These are phyloP conservation scores for Pseudogymnoascus sp. DNA, from an alignment of 2,329 filamentous ascomycete species.

Conservation along the genomic window DNA sequence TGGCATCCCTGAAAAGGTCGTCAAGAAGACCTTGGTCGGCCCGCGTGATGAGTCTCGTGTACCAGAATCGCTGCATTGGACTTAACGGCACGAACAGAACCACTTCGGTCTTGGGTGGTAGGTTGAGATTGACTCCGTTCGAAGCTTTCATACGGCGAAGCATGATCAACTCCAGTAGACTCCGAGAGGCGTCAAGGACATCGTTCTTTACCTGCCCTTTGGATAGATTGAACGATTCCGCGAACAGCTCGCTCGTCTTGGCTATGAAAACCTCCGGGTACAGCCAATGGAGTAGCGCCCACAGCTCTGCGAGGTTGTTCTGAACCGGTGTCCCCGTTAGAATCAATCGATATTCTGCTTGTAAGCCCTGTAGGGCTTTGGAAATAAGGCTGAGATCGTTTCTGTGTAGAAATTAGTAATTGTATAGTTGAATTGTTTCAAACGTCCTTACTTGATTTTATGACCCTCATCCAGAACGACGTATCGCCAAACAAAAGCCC, in stretches of 20 bases:
- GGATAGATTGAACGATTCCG: slow-evolving; percentile 46
- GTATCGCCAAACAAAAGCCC: slow-evolving; percentile 42
- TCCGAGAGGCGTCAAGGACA: slow-evolving; percentile 44
- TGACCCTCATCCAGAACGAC: slow-evolving; percentile 46
- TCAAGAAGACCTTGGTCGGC: slow-evolving; percentile 42
- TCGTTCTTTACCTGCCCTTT: slow-evolving; percentile 43
- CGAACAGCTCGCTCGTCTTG: slow-evolving; percentile 42
- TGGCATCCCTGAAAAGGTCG: slow-evolving; percentile 42
- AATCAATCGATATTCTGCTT: slow-evolving; percentile 30
- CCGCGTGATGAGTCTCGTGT: slow-evolving; percentile 46
- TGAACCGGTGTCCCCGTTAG: slow-evolving; percentile 45
- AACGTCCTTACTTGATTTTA: slow-evolving; percentile 29
- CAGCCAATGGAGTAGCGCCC: slow-evolving; percentile 49
- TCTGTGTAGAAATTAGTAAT: slow-evolving; percentile 8
- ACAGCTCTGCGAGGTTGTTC: slow-evolving; percentile 49
- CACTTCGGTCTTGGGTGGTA: slow-evolving; percentile 49
- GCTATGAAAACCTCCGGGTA: slow-evolving; percentile 48
- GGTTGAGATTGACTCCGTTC: slow-evolving; percentile 42
- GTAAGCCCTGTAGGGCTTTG: slow-evolving; percentile 27
- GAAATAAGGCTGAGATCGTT: slow-evolving; percentile 33
- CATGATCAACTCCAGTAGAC: slow-evolving; percentile 49
- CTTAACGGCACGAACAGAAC: slow-evolving; percentile 49
- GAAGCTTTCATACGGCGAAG: slow-evolving; percentile 49
- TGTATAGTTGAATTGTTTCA: slow-evolving; percentile 15
- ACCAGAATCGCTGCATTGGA: slow-evolving; percentile 50